These are phyloP conservation scores for Glycyrrhiza uralensis DNA, from an alignment of 306 rosid genomes.

Conservation along the genomic window DNA sequence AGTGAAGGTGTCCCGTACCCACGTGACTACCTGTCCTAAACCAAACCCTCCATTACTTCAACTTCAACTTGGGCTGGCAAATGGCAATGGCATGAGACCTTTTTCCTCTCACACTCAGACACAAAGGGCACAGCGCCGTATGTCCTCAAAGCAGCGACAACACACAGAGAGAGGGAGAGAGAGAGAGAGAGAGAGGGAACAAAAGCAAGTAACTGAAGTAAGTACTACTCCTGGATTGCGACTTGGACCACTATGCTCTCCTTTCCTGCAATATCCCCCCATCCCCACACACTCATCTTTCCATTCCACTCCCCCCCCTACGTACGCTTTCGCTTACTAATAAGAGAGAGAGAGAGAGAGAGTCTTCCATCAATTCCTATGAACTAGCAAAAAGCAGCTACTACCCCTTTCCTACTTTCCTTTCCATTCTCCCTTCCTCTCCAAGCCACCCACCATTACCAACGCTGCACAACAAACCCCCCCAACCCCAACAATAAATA, in stretches of 20 bases:
- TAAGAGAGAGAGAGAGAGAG: neutral
- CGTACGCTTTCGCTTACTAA: neutral
- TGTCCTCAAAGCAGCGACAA: slow-evolving; percentile 30
- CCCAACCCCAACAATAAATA: no score
- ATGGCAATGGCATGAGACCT: no score
- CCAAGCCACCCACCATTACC: neutral
- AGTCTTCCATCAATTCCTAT: neutral
- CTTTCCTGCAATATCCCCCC: neutral
- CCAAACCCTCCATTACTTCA: no score
- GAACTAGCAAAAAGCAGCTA: no score
- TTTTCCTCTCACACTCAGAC: neutral
- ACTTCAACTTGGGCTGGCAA: no score
- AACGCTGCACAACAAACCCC: no score
- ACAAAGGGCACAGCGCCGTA: slow-evolving; percentile 34
- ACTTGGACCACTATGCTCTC: neutral
- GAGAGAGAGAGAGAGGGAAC: neutral
- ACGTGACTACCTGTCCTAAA: no score
- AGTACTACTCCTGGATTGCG: no score
- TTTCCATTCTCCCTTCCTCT: neutral
- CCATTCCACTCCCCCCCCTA: neutral
- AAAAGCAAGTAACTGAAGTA: no score
- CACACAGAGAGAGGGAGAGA: slow-evolving; percentile 1
- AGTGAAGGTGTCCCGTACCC: neutral
- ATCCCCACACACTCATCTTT: no score
- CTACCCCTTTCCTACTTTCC: no score